Conservation (phyloP, 108 stramenopile species). For the Nannochloropsis granulata region DNA sequence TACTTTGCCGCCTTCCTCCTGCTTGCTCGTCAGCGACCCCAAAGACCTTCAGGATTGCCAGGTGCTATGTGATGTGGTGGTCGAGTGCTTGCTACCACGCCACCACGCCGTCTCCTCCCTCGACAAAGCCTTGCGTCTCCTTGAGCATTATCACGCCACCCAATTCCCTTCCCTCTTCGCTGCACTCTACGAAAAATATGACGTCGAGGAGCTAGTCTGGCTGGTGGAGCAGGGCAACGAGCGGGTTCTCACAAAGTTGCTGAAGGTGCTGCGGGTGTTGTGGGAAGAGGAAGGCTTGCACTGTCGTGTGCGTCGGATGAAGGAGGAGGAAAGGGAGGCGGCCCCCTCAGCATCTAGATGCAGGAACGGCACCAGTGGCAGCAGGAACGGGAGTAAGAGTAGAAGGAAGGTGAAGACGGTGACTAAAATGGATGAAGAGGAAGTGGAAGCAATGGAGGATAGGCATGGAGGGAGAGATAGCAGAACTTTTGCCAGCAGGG, state of each 20-base stretch:
- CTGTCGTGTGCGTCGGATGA: too few species aligned
- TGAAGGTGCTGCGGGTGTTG: not conserved
- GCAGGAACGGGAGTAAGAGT: not conserved
- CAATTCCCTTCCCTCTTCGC: not conserved
- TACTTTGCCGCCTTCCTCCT: not conserved
- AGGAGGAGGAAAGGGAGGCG: too few species aligned
- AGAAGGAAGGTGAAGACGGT: not conserved
- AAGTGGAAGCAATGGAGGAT: not conserved
- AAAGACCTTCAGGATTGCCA: not conserved
- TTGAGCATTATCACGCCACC: not conserved
- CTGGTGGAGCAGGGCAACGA: not conserved
- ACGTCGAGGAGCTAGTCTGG: not conserved
- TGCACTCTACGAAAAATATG: not conserved
- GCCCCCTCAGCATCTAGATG: too few species aligned
- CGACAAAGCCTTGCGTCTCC: not conserved
- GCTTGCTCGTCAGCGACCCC: not conserved
- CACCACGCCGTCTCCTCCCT: not conserved
- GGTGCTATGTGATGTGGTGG: not conserved
- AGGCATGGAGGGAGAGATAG: too few species aligned
- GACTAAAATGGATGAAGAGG: not conserved
- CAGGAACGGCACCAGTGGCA: too few species aligned
- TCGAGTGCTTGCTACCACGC: not conserved
- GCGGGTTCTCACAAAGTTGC: not conserved
- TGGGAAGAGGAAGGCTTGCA: not conserved
- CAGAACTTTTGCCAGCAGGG: too few species aligned